Conservation (phyloP, 176 grass and related monocot genomes). For the Carex pumila region DNA sequence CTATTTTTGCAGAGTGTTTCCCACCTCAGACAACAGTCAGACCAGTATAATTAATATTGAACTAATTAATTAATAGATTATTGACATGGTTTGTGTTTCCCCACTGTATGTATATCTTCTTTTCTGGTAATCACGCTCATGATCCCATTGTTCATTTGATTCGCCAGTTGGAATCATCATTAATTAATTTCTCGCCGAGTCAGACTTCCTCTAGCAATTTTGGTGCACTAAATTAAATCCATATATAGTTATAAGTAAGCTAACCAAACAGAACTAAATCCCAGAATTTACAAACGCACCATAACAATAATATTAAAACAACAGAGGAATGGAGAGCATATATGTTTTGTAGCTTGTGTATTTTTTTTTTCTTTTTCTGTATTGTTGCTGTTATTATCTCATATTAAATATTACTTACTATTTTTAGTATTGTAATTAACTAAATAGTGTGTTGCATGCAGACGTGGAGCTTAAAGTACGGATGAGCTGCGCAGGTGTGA, state of each 20-base stretch:
- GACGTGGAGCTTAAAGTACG: conserved; percentile 81
- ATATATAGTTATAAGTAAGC: too few relatives aligned
- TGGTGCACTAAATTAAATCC: background rate
- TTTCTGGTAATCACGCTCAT: background rate
- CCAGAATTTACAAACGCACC: background rate
- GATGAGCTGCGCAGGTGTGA: conserved; percentile 76
- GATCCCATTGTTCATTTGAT: background rate
- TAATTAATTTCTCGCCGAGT: background rate
- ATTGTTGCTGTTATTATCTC: background rate
- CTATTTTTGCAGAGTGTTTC: conserved; percentile 21
- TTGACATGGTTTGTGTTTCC: background rate
- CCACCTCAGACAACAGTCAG: background rate
- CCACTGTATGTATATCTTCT: background rate
- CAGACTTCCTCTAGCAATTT: too few relatives aligned
- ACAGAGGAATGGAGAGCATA: too few relatives aligned
- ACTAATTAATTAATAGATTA: background rate
- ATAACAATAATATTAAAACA: background rate
- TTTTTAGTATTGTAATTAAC: background rate
- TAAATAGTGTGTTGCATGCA: background rate
- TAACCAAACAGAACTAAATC: too few relatives aligned
- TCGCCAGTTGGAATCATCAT: background rate
- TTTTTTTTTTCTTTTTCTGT: background rate
- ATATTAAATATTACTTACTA: background rate
- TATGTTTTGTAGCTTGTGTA: background rate
- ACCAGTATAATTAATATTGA: background rate